Conservation (phyloP, 2,329 filamentous ascomycete species). For the Fusarium mexicanum region DNA sequence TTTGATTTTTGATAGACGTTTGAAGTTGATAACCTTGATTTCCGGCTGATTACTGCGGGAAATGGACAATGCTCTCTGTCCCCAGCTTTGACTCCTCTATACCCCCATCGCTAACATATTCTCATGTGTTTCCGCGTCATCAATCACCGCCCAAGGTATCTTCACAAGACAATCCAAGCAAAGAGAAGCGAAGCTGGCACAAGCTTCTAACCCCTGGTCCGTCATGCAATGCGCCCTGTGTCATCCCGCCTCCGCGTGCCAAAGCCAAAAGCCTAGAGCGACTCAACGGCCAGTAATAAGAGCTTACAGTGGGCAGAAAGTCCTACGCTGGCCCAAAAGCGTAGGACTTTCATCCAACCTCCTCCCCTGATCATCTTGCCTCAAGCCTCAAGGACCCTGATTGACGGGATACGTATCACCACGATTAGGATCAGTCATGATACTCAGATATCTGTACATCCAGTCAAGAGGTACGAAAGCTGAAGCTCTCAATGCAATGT, state of each 20-base stretch:
- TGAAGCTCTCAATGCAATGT: background rate
- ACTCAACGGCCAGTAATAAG: slow-evolving; percentile 17
- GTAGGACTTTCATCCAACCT: slow-evolving; percentile 31
- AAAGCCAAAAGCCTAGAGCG: slow-evolving; percentile 14
- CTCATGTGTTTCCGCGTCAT: slow-evolving; percentile 10
- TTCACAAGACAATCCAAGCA: slow-evolving; percentile 1
- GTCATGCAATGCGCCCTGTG: slow-evolving; percentile 40
- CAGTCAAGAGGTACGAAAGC: background rate
- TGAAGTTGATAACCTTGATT: slow-evolving; percentile 35
- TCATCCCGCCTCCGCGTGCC: slow-evolving; percentile 28
- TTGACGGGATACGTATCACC: background rate
- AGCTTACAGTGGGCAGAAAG: slow-evolving; percentile 15
- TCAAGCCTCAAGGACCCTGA: slow-evolving; percentile 12
- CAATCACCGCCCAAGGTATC: slow-evolving; percentile 1
- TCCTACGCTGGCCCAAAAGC: slow-evolving; percentile 27
- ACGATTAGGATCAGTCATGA: slow-evolving; percentile 1
- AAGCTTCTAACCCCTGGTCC: slow-evolving; percentile 38
- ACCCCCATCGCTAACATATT: background rate
- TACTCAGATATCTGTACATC: background rate
- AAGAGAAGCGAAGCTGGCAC: slow-evolving; percentile 36
- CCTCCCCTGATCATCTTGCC: background rate
- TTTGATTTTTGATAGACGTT: slow-evolving; percentile 28
- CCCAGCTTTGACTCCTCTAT: background rate
- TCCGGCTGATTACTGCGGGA: background rate
- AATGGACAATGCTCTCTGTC: background rate